Base-by-base conservation (phyloP, 2,329 filamentous ascomycete species). In the Metarhizium robertsii region DNA sequence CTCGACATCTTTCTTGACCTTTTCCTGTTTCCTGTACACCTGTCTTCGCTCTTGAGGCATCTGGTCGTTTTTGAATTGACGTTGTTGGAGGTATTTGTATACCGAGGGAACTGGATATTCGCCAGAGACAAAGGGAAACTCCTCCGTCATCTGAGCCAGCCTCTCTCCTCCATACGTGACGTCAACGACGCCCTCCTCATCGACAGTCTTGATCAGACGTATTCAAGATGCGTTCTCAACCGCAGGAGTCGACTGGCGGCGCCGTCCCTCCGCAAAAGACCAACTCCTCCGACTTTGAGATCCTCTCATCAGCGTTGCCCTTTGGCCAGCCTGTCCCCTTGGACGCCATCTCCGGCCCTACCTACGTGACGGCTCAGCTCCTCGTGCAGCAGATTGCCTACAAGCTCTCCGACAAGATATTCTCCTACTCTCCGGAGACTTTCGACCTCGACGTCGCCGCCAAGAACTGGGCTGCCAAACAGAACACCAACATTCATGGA, bases 331-430 rank as follows among this genome's bases (percentile, higher is more conserved):
- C 71, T 53, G 75, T 84, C 48, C 59, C 78, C 29, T 70, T 84
- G 57, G 70, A 78, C 38, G 75, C 79, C 64, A 88, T 97, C 70
- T 85, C 81, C 58, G 94, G 92, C 16, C 89, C 92, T 62, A 94
- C 89, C 55, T 99, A 99, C 73, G 81, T 92, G 59, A 97, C 92
- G 45, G 89, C 91, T 34, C 94, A 99, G 75, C 85, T 90, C 25
- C 83, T 99, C 55, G 87, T 97, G 61, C 94, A 99, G 76, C 94
- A 99, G 74, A 87, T 97, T 61, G 90, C 92, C 58, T 99, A 96
- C 75, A 83, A 89, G 60, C 80, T 99, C 59, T 97, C 92, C 55
- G 92, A 97, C 78, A 96, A 95, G 79, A 85, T 97, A 74, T 99
- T 96, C 76, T 88, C 92, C 55, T 97, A 95, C 78, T 97, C 92